Base-by-base conservation (phyloP, 108 stramenopile species). In the Schizochytrium sp. region DNA sequence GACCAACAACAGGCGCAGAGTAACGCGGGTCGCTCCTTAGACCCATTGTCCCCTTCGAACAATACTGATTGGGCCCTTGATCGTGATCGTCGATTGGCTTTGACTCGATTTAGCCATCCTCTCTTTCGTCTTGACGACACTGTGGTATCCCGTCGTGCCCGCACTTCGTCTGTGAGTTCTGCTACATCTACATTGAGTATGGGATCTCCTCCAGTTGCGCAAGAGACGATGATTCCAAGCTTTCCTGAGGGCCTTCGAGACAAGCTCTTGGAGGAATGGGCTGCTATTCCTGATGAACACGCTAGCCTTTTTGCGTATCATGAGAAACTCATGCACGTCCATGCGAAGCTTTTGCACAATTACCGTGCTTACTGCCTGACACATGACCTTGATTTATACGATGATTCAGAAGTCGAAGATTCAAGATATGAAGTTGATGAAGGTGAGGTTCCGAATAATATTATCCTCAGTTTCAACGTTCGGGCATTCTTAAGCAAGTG, bases 241-340 rank as follows among this genome's bases (percentile, higher is more conserved):
- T 83, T 83, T 50, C 76, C 76, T 19, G 76, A 83, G 28, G 38
- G 50, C 50, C 76, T 83, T 56, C 76, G 76, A 17, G 76, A 83
- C 76, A 49, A 55, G 55, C 76, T 83, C 53, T n/a, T 83, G 28
- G 76, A 83, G 55, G 76, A 83, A 10, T 83, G 76, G 76, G 76
- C 50, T 47, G 47, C 47, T 13, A 55, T 49, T 0, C 53, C 76
- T 1, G 76, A 49, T n/a, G 47, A 83, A 28, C 10, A 28, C 28
- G 50, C 53, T 13, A 40, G 28, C n/a, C 53, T 83, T n/a, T 47
- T n/a, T 13, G 1, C 53, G 38, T 49, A 55, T 49, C 76, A 83
- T 53, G 47, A 49, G 15, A 83, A 83, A 53, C 76, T 83, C 50
- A 83, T 83, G 76, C 76, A 55, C 0, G 76, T 83, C 5, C 76